Conservation (phyloP, 768 basidiomycete species). For the Boletus tylopilopsis region DNA sequence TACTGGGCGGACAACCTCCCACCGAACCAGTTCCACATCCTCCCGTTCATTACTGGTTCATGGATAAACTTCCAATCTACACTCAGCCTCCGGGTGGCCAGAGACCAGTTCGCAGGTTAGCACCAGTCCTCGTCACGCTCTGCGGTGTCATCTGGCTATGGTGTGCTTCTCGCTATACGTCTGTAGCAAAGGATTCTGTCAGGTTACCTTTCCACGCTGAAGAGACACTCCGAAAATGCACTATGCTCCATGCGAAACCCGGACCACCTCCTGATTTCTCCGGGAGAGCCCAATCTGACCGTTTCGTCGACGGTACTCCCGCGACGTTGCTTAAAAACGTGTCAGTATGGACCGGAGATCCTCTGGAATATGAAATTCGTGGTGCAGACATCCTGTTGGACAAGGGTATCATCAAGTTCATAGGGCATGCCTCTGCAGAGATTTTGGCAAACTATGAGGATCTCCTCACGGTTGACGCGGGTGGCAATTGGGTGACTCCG, state of each 20-base stretch:
- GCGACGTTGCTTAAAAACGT: conserved; percentile 43
- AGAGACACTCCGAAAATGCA: conserved; percentile 33
- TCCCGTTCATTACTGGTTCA: conserved; percentile 2
- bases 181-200: conserved; percentile 9
- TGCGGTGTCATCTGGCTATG: conserved; percentile 21
- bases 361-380: conserved; percentile 33
- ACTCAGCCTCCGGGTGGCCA: conserved; percentile 6
- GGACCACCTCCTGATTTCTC: conserved; percentile 35
- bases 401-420: conserved; percentile 33
- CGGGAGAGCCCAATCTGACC: conserved; percentile 34
- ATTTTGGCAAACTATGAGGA: conserved; percentile 37
- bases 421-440: conserved; percentile 40
- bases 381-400: conserved; percentile 41
- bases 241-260: conserved; percentile 32
- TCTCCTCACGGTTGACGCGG: conserved; percentile 53
- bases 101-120: conserved; percentile 6
- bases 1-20: not conserved
- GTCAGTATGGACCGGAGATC: conserved; percentile 50
- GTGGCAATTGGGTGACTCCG: conserved; percentile 67
- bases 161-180: conserved; percentile 14
- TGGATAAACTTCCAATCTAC: conserved; percentile 30
- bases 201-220: conserved; percentile 28
- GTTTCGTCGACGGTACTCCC: conserved; percentile 36
- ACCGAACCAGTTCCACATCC: not conserved
- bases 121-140: conserved; percentile 15